Conservation (phyloP, 2,329 filamentous ascomycete species). For the Hypoxylon sp. region DNA sequence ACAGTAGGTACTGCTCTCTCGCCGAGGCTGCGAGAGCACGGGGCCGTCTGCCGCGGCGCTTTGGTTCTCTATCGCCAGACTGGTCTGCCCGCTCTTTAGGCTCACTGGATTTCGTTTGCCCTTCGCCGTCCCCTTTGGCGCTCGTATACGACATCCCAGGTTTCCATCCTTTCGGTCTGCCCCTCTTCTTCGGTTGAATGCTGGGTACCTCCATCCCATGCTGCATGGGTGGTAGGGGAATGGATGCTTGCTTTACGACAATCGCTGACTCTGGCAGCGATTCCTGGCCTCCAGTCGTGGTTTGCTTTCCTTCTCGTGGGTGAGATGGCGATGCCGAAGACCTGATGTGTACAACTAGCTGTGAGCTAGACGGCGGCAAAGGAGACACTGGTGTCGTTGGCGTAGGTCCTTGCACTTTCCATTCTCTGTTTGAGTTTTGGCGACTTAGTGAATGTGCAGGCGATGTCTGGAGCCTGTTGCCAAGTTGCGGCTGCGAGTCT, state of each 20-base stretch:
- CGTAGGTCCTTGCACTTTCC: slow-evolving; percentile 10
- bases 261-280: slow-evolving; percentile 8
- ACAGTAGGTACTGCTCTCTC: slow-evolving; percentile 51
- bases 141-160: slow-evolving; percentile 45
- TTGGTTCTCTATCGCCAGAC: slow-evolving; percentile 41
- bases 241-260: slow-evolving; percentile 3
- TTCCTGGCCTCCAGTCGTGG: slow-evolving; percentile 1
- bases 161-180: slow-evolving; percentile 59
- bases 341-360: slow-evolving; percentile 41
- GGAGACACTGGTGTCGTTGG: slow-evolving; percentile 12
- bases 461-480: not conserved
- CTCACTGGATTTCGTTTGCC: slow-evolving; percentile 26
- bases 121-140: slow-evolving; percentile 11
- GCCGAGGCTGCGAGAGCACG: slow-evolving; percentile 50
- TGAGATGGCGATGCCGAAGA: slow-evolving; percentile 34
- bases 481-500: slow-evolving; percentile 18
- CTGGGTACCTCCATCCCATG: slow-evolving; percentile 19
- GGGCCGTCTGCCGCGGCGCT: slow-evolving; percentile 54
- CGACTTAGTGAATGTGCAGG: slow-evolving; percentile 9
- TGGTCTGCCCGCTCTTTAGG: slow-evolving; percentile 28
- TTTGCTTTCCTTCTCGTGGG: slow-evolving; percentile 16
- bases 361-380: slow-evolving; percentile 15
- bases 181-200: slow-evolving; percentile 47
- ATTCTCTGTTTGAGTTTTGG: not conserved
- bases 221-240: slow-evolving; percentile 8